Base-by-base conservation (phyloP, 2,329 filamentous ascomycete genomes). In the Pestalotiopsis sp. region DNA sequence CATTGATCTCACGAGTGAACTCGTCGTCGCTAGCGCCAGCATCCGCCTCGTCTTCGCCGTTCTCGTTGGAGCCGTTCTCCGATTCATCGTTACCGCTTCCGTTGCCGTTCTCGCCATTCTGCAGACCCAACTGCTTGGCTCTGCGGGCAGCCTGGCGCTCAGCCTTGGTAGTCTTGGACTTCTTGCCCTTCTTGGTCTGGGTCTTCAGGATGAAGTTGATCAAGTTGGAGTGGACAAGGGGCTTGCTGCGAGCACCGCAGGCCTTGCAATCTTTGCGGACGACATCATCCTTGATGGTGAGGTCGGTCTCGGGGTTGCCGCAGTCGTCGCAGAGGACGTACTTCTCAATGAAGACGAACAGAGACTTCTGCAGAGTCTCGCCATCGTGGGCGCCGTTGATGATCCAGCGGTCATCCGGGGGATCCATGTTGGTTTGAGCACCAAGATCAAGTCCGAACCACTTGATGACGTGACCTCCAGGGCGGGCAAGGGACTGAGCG, bases 251-350 rank as follows among this genome's bases (percentile, higher is more conserved):
- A 83, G 97, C 93, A 79, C 96, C 96, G 80, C 96, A 99, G 72
- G 96, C 96, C 86, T 99, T 99, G 92, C 96, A 99, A 84, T 99
- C 96, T 74, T 98, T 91, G 72, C 94, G 84, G 81, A 99, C 98
- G 61, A 89, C 90, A 67, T 92, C 94, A 77, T 98, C 95, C 84
- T 97, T 98, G 87, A 98, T 94, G 79, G 92, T 90, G 78, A 98
- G 92, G 74, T 97, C 95, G 74, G 96, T 99, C 87, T 99, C 96
- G 45, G 96, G 96, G 83, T 99, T 99, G 90, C 97, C 97, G 92
- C 96, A 99, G 82, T 97, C 95, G 87, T 97, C 97, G 93, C 96
- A 99, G 73, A 99, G 94, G 78, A 99, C 96, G 76, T 98, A 99
- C 85, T 94, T 97, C 87, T 91, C 89, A 85, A 99, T 99, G 89